These are phyloP conservation scores for Acacia melanoxylon DNA, from an alignment of 306 rosid species.

Conservation along the genomic window DNA sequence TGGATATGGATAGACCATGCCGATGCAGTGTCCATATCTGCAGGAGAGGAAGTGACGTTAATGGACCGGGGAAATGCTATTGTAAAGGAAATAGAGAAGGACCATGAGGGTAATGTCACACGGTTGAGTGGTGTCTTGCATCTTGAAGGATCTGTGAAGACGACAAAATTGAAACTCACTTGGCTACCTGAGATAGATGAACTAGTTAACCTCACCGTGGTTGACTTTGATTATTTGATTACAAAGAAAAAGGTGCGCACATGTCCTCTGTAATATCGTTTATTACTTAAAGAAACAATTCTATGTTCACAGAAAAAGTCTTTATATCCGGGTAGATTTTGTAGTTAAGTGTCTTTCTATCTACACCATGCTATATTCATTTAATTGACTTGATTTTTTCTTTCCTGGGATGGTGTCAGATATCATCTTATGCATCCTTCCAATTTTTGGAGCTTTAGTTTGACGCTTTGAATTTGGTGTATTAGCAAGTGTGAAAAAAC, in stretches of 20 bases:
- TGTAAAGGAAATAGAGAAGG: slow-evolving; percentile 65
- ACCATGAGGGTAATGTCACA: slow-evolving; percentile 64
- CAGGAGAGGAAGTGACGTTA: slow-evolving; percentile 80
- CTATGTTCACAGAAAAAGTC: not conserved
- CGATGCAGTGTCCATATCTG: slow-evolving; percentile 64
- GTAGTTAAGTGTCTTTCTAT: not conserved
- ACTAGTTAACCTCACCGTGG: slow-evolving; percentile 68
- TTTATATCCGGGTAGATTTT: not conserved
- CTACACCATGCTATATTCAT: slow-evolving; percentile 8
- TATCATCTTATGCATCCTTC: not conserved
- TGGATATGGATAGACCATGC: slow-evolving; percentile 74
- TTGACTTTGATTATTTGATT: slow-evolving; percentile 85
- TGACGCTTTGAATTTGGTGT: not conserved
- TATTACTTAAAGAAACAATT: not conserved
- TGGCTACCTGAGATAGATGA: slow-evolving; percentile 85
- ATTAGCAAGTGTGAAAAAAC: not conserved
- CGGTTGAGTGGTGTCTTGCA: slow-evolving; percentile 77
- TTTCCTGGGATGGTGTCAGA: not conserved
- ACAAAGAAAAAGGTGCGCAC: slow-evolving; percentile 88
- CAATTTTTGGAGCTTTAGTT: not conserved
- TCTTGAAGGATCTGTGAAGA: slow-evolving; percentile 90
- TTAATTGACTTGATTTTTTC: not conserved
- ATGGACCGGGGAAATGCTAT: slow-evolving; percentile 99
- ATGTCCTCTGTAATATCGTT: not conserved
- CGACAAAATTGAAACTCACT: slow-evolving; percentile 87